Evolutionary conservation across 2,329 filamentous ascomycete species (phyloP).

Genomic region (Pseudofabraea citricarpa): DNA sequence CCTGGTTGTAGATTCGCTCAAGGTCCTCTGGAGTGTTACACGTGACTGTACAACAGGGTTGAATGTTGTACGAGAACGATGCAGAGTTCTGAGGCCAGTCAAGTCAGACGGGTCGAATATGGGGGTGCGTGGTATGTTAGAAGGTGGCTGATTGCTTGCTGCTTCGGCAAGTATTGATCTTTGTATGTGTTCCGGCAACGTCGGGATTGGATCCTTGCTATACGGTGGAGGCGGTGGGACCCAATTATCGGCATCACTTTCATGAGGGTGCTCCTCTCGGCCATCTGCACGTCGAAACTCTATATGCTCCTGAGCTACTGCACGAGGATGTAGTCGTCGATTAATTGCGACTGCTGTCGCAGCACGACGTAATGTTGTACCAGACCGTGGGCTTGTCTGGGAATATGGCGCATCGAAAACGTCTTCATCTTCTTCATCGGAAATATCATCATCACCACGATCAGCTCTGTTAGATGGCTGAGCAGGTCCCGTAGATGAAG

Average conservation of each 20-base stretch:
- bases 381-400: conserved; percentile 67
- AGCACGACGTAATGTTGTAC: conserved; percentile 64
- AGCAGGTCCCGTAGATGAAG: conserved; percentile 12
- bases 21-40: conserved; percentile 28
- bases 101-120: conserved; percentile 19
- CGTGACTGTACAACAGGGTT: conserved; percentile 18
- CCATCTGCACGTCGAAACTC: conserved; percentile 67
- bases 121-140: conserved; percentile 19
- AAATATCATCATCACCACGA: conserved; percentile 19
- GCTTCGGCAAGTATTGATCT: conserved; percentile 26
- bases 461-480: conserved; percentile 13
- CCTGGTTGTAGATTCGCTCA: conserved; percentile 31
- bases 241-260: conserved; percentile 87
- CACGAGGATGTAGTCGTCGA: conserved; percentile 58
- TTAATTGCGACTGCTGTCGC: conserved; percentile 73
- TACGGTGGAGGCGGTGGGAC: conserved; percentile 82
- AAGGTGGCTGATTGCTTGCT: conserved; percentile 19
- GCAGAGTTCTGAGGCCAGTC: conserved; percentile 14
- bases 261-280: conserved; percentile 69
- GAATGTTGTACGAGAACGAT: conserved; percentile 22
- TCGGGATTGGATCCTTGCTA: conserved; percentile 48
- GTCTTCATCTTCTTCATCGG: conserved; percentile 33
- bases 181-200: conserved; percentile 29
- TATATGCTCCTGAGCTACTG: conserved; percentile 47
- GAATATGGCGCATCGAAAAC: conserved; percentile 68